Evolutionary conservation across 805 yeast genomes (phyloP).

Genomic region (Candida vaughaniae): DNA sequence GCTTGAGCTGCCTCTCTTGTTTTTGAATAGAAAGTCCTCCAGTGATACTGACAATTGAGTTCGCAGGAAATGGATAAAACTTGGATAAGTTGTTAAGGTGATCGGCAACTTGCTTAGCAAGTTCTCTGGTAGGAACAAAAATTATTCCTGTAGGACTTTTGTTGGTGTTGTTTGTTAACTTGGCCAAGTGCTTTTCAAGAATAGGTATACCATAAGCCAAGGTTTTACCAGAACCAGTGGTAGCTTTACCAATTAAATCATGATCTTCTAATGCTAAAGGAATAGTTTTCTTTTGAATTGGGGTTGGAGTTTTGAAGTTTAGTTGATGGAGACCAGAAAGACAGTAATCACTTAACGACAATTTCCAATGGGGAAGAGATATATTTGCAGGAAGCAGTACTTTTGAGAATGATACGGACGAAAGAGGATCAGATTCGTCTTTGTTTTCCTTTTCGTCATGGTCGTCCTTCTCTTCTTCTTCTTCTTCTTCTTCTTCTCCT

Average conservation of each 20-base stretch:
- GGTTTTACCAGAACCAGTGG: constrained; percentile 97
- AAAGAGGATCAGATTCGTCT: constrained; percentile 3
- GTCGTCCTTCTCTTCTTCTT: constrained; percentile 19
- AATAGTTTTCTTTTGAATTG: constrained; percentile 73
- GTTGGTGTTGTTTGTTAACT: constrained; percentile 19
- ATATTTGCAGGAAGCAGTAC: constrained; percentile 33
- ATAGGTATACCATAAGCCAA: constrained; percentile 94
- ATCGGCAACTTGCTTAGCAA: constrained; percentile 88
- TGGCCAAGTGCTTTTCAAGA: constrained; percentile 57
- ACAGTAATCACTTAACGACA: constrained; percentile 54
- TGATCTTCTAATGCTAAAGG: constrained; percentile 71
- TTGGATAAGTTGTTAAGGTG: constrained; percentile 63
- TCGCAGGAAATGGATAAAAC: constrained; percentile 49
- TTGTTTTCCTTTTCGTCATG: constrained; percentile 12
- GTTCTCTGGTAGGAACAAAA: constrained; percentile 94
- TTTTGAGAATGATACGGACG: not conserved
- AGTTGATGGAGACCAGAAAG: constrained; percentile 60
- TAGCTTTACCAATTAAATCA: constrained; percentile 93
- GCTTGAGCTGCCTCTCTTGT: constrained; percentile 75
- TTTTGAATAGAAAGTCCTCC: constrained; percentile 96
- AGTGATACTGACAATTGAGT: constrained; percentile 73
- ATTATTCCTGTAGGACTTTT: constrained; percentile 69
- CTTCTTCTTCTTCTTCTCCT: constrained; percentile 18
- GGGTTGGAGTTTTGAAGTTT: constrained; percentile 72
- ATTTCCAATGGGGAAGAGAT: constrained; percentile 62